Base-by-base conservation (phyloP, 805 yeast species). In the Maudiozyma serrabonitensis region DNA sequence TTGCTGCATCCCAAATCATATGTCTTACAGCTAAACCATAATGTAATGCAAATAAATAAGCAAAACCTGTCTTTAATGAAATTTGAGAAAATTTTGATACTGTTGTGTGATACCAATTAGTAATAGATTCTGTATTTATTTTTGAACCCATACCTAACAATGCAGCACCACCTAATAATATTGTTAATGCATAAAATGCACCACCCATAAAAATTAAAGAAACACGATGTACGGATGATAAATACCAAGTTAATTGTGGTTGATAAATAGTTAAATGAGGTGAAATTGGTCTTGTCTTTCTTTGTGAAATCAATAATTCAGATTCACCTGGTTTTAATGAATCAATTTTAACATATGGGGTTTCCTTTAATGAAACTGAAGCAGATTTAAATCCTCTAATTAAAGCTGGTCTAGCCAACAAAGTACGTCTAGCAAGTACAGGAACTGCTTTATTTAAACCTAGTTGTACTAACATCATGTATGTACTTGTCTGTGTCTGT, bases 191-290 rank as follows among this genome's bases (percentile, higher is more conserved):
- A 69, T 87, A 90, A 68, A 90, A 82, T 8, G 80, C 84, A 53
- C 74, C 78, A 43, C 89, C 96, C 63, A 93, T 70, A 46, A 81
- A 79, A 28, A 89, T 87, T 67, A 97, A 96, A 45, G 93, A 78
- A 61, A 91, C 70, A 76, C 99, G 84, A 71, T 91, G 98, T 54
- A 84, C 69, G 23, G 83, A 73, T 4, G 97, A 89, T 63, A 93
- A 67, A 54, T 78, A 71, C 85, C 84, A 79, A 28, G 98, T 87
- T 56, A 91, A 65, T 73, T 93, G 97, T 41, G 93, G 93, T 73
- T 89, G 77, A 74, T 91, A 91, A 64, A 93, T 90, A 53, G 81
- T 72, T 64, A 91, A 75, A 68, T 91, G 95, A 51, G 98, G 98
- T 34, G 96, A 87, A 18, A 78, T 71, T 37, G 98, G 98, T 72